Base-by-base conservation (phyloP, 2,329 filamentous ascomycete genomes). In the Xenosphaeropsis pyriputrescens region DNA sequence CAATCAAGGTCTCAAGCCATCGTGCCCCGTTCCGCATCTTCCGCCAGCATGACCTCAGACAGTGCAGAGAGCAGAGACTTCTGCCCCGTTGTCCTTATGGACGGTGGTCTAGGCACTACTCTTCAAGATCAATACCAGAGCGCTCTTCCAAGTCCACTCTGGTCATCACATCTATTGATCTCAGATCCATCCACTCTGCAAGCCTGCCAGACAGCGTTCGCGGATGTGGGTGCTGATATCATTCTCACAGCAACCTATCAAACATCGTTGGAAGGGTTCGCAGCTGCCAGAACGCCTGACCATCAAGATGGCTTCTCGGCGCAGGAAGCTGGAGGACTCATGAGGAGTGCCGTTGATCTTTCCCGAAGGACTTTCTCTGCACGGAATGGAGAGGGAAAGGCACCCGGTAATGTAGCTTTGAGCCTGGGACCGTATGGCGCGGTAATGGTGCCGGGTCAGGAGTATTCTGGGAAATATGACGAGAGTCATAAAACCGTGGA, bases 231-330 rank as follows among this genome's bases (percentile, higher is more conserved):
- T 29, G 68, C 70, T 39, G 73, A 82, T 49, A 61, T 83, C 18
- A 55, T 82, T 15, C 63, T 78, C 34, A 81, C 75, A 8, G 76
- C 75, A 6, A 83, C 78, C 0, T 83, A 83, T 52, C 77, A 82
- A 50, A 59, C 70, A 1, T 78, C 71, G 0, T 52, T 64, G 6
- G 58, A 68, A 9, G 75, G 70, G 0, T 79, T 81, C 45, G 52
- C n/a, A n/a, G n/a, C n/a, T n/a, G n/a, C n/a, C n/a, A n/a, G n/a
- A n/a, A n/a, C n/a, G n/a, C n/a, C n/a, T 55, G 3, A 59, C 57
- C 2, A 13, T 29, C 26, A 12, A 19, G 22, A 32, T 15, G 13
- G 14, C 18, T 35, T 30, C 15, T 16, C 32, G 32, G 32, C 32
- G 9, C 29, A n/a, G n/a, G 49, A 51, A 2, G 69, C 68, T 2